A percentile compares a stretch with the other conserved stretches of the same genome.
Conservation (phyloP, 805 yeast genomes). For the Wickerhamomyces queroliae region DNA sequence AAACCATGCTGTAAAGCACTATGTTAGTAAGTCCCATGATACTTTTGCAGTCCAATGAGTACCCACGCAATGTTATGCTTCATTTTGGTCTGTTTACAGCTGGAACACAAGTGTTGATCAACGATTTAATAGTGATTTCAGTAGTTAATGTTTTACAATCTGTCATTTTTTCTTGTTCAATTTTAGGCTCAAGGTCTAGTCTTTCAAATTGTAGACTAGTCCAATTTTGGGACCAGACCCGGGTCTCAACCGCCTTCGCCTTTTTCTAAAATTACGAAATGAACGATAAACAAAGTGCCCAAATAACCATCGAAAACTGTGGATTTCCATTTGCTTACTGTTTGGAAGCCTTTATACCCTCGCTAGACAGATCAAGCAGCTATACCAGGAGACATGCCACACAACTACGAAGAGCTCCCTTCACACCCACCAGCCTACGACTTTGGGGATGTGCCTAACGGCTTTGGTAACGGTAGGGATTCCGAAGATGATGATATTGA, state of each 20-base stretch:
- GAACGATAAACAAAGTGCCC: no score
- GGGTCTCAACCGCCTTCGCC: not conserved
- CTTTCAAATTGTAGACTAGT: no score
- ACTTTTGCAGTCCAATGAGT: not conserved
- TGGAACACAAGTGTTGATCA: no score
- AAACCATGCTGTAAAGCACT: constrained; percentile 69
- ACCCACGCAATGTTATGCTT: constrained; percentile 25
- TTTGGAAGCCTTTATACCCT: no score
- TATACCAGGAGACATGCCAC: not conserved
- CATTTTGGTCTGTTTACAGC: no score
- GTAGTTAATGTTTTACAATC: no score
- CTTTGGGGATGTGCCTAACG: not conserved
- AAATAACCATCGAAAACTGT: no score
- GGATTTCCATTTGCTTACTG: no score
- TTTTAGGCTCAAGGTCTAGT: no score
- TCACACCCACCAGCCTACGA: constrained; percentile 26
- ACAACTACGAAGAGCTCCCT: constrained; percentile 18
- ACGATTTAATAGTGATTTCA: no score
- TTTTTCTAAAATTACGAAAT: not conserved
- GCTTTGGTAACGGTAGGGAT: not conserved
- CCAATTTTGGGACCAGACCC: not conserved
- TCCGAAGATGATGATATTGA: constrained; percentile 1
- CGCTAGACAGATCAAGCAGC: not conserved
- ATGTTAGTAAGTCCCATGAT: not conserved
- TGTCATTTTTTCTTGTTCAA: no score